phyloP scores from a whole-genome alignment of 2,329 filamentous ascomycete species.

The Apiospora marii region DNA sequence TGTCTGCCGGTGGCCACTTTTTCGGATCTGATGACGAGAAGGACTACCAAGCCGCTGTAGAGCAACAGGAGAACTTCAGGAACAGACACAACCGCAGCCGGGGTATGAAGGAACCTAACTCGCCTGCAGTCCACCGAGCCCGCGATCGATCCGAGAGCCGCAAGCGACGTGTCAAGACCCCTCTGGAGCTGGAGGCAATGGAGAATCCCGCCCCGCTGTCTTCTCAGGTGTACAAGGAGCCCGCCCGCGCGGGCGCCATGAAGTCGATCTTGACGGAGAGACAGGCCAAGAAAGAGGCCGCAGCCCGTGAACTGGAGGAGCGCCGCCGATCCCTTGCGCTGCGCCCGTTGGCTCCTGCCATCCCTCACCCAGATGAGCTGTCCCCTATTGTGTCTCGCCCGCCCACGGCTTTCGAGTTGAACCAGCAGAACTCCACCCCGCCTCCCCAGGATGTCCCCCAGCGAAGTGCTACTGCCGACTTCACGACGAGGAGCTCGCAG shows the following conservation, averaged over 20 bases:
- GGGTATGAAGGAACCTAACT: slow-evolving; percentile 44
- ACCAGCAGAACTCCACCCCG: slow-evolving; percentile 38
- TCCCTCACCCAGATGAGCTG: slow-evolving; percentile 75
- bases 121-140: slow-evolving; percentile 40
- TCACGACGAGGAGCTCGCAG: slow-evolving; percentile 61
- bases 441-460: slow-evolving; percentile 55
- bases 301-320: slow-evolving; percentile 87
- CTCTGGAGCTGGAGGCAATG: slow-evolving; percentile 34
- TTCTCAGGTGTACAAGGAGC: slow-evolving; percentile 32
- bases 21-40: slow-evolving; percentile 72
- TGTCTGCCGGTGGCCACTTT: slow-evolving; percentile 67
- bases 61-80: slow-evolving; percentile 64
- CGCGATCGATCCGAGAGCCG: slow-evolving; percentile 51
- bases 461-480: slow-evolving; percentile 73
- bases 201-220: slow-evolving; percentile 39
- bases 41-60: slow-evolving; percentile 61
- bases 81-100: slow-evolving; percentile 62
- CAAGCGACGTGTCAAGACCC: slow-evolving; percentile 43
- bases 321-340: slow-evolving; percentile 84
- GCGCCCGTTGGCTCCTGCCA: slow-evolving; percentile 79
- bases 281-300: slow-evolving; percentile 74
- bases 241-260: slow-evolving; percentile 61
- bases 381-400: slow-evolving; percentile 46
- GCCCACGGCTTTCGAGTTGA: slow-evolving; percentile 49
- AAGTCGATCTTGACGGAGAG: slow-evolving; percentile 66